Conservation (phyloP, 106 monocot genomes). For the Amphibolis antarctica region DNA sequence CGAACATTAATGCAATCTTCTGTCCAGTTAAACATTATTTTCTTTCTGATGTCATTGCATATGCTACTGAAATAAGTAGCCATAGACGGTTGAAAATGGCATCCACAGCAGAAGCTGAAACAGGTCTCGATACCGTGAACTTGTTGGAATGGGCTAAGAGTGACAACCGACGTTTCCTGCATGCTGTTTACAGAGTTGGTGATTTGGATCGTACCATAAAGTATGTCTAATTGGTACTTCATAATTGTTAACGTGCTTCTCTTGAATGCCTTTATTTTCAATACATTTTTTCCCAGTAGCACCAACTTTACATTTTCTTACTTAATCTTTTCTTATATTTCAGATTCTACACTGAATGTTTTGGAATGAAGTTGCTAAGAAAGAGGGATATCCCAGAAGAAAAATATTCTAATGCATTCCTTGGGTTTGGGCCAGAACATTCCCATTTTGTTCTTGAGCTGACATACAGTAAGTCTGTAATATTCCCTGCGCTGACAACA, state of each 20-base stretch:
- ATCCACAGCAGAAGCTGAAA: slow-evolving; percentile 20
- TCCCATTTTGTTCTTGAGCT: slow-evolving; percentile 72
- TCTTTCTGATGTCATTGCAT: not conserved
- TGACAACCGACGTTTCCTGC: slow-evolving; percentile 48
- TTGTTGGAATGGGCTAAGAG: slow-evolving; percentile 46
- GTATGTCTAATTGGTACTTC: slow-evolving; percentile 11
- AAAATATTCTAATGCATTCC: slow-evolving; percentile 71
- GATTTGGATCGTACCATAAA: slow-evolving; percentile 66
- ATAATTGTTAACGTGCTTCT: not conserved
- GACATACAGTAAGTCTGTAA: slow-evolving; percentile 62
- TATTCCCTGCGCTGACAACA: not conserved
- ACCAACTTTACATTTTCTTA: not conserved
- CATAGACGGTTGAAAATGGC: slow-evolving; percentile 19
- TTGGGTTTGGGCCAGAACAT: slow-evolving; percentile 66
- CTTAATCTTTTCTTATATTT: not conserved
- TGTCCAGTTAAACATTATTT: not conserved
- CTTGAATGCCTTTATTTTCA: not conserved
- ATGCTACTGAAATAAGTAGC: not conserved
- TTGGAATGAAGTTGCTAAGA: slow-evolving; percentile 71
- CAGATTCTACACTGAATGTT: slow-evolving; percentile 75
- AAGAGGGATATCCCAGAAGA: slow-evolving; percentile 75
- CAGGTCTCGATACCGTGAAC: slow-evolving; percentile 21
- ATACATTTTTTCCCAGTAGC: not conserved
- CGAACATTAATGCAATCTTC: too few relatives aligned
- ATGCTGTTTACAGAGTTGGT: slow-evolving; percentile 75